These are phyloP conservation scores for Talaromyces liani DNA, from an alignment of 495 filamentous ascomycete species.

Conservation along the genomic window DNA sequence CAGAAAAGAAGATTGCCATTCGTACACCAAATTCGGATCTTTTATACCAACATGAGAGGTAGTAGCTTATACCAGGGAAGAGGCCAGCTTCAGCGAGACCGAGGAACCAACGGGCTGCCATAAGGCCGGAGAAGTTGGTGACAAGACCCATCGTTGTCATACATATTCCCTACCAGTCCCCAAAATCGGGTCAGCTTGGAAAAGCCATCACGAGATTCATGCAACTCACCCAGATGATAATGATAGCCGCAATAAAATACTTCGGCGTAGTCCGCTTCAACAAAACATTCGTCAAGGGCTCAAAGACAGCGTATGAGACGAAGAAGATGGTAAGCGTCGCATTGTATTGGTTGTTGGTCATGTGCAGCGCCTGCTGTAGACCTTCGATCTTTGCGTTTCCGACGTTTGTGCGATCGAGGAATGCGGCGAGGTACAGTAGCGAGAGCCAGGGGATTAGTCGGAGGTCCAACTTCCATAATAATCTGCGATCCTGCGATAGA, in stretches of 20 bases:
- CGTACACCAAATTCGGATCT: slow-evolving; percentile 71
- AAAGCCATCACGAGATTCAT: neutral
- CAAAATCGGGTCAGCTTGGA: neutral
- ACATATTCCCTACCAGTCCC: slow-evolving; percentile 52
- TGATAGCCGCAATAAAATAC: slow-evolving; percentile 58
- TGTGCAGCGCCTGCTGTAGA: slow-evolving; percentile 53
- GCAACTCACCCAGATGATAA: slow-evolving; percentile 44
- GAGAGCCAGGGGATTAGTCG: slow-evolving; percentile 75
- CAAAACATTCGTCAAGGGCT: slow-evolving; percentile 81
- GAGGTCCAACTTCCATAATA: slow-evolving; percentile 65
- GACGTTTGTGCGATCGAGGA: slow-evolving; percentile 78
- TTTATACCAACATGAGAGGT: slow-evolving; percentile 82
- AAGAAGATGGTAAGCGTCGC: slow-evolving; percentile 80
- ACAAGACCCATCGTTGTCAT: slow-evolving; percentile 84
- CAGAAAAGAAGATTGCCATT: slow-evolving; percentile 85
- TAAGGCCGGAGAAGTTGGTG: slow-evolving; percentile 67
- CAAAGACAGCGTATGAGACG: slow-evolving; percentile 80
- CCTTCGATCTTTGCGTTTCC: slow-evolving; percentile 85
- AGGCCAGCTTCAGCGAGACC: slow-evolving; percentile 79
- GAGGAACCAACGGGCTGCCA: slow-evolving; percentile 80
- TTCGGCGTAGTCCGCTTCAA: slow-evolving; percentile 70
- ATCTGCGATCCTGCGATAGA: slow-evolving; percentile 48
- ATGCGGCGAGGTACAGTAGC: slow-evolving; percentile 77
- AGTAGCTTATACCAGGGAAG: slow-evolving; percentile 84
- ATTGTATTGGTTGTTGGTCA: slow-evolving; percentile 69